A percentile compares a stretch with the other conserved stretches of the same genome.
phyloP scores from a whole-genome alignment of 176 grass and related monocot genomes.

The Ampelocalamus luodianensis region DNA sequence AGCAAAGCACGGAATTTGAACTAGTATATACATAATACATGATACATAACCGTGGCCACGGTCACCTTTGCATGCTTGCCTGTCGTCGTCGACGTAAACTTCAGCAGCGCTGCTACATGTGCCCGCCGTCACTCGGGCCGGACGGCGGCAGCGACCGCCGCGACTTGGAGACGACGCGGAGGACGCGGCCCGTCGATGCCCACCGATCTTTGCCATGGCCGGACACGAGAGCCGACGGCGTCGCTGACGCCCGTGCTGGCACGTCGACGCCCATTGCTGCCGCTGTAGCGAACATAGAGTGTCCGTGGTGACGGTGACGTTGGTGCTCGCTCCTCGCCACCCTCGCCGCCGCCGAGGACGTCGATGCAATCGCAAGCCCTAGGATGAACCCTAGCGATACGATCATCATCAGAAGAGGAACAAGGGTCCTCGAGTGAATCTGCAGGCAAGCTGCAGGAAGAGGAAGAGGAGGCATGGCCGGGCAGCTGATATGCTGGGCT shows the following conservation, averaged over 20 bases:
- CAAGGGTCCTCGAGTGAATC: not conserved
- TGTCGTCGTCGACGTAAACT: not conserved
- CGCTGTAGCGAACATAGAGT: not conserved
- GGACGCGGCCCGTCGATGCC: not conserved
- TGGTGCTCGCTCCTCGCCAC: not conserved
- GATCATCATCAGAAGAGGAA: not conserved
- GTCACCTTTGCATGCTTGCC: not conserved
- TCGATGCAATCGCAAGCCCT: not conserved
- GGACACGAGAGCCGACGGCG: not conserved
- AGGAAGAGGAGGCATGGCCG: not conserved
- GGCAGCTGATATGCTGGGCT: not conserved
- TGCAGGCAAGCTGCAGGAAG: not conserved
- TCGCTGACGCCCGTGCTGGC: not conserved
- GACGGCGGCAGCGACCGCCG: conserved; percentile 39
- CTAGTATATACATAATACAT: too few species aligned
- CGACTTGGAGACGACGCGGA: not conserved
- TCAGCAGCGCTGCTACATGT: conserved; percentile 1
- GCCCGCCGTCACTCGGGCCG: conserved; percentile 38
- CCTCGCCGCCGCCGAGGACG: not conserved
- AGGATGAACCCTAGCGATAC: not conserved
- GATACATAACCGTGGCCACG: not conserved
- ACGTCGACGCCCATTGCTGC: not conserved
- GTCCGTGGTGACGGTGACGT: not conserved
- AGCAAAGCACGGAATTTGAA: too few species aligned
- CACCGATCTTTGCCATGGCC: not conserved